Percentiles rank a stretch among this genome's conserved stretches.
These are phyloP conservation scores for Barnettozyma wickerhamii DNA, from an alignment of 805 yeast genomes.

Conservation along the genomic window DNA sequence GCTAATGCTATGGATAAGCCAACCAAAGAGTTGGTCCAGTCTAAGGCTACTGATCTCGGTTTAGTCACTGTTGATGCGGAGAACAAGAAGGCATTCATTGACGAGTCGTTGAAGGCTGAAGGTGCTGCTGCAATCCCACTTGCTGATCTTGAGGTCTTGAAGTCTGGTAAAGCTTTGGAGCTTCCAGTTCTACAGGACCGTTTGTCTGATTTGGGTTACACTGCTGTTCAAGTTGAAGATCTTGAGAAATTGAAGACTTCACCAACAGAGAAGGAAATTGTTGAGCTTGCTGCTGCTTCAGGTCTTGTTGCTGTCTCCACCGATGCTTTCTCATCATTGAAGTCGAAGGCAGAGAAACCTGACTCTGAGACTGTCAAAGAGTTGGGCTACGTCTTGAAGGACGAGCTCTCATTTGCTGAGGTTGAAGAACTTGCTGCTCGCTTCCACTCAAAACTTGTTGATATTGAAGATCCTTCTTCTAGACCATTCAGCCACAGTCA, in stretches of 20 bases:
- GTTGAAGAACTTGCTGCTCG: conserved; percentile 31
- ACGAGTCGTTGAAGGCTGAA: conserved; percentile 7
- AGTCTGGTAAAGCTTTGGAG: conserved; percentile 11
- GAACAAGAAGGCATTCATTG: conserved; percentile 7
- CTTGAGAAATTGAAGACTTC: conserved; percentile 9
- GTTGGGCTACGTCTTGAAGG: conserved; percentile 9
- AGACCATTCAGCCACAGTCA: conserved; percentile 10
- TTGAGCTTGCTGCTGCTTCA: conserved; percentile 15
- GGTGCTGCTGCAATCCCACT: conserved; percentile 10
- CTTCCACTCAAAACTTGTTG: conserved; percentile 32
- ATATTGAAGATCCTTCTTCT: conserved; percentile 14
- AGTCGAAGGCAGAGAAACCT: conserved; percentile 23
- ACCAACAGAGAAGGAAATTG: conserved; percentile 19
- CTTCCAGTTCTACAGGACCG: neutral
- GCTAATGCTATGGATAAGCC: neutral
- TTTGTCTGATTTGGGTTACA: conserved; percentile 8
- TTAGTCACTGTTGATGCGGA: conserved; percentile 9
- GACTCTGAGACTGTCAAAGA: neutral
- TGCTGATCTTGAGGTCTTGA: conserved; percentile 7
- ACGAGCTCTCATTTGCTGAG: conserved; percentile 27
- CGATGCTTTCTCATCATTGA: conserved; percentile 20
- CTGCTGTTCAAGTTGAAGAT: conserved; percentile 10
- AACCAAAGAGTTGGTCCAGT: neutral
- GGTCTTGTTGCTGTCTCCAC: conserved; percentile 10
- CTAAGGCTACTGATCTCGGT: neutral